Evolutionary conservation across 106 monocot genomes (phyloP), one percentile per base, ranked within the genome.

Genomic region (Platanthera guangdongensis): DNA sequence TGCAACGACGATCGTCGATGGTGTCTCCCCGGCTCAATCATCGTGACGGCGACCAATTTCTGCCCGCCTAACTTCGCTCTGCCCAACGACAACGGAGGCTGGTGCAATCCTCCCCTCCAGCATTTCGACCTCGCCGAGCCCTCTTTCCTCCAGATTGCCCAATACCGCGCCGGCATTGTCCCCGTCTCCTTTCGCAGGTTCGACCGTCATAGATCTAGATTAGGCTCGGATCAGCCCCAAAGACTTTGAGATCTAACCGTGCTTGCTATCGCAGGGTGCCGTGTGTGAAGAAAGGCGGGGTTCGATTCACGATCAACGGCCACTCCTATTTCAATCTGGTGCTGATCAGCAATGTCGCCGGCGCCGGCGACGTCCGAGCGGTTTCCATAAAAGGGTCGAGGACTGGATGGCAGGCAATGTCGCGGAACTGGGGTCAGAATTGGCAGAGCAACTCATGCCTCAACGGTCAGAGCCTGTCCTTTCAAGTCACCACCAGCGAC

Each of bases 301-400:
- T 92, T 5, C 55, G 88, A 77, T 92, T 86, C 81, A 88, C 92
- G 22, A 77, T 92, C 78, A 92, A 88, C 55, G 92, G 92, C 11
- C 88, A 88, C 84, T 84, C 88, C 77, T 88, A 86, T 86, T 92
- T 92, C 88, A 92, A 92, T 84, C 74, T 92, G 59, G 88, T 92
- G 7, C 80, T 92, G 19, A 77, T 92, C 78, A 92, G 74, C 77
- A 92, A 92, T 69, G 92, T 92, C 1, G 92, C 54, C 18, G 92
- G 92, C 47, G 88, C 92, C 45, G 92, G 92, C 14, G 92, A 92
- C 78, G 84, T 88, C 10, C 86, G 77, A 60, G 7, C 86, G 28
- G 92, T 92, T 45, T 74, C 84, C 22, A 84, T 92, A 68, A 92
- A 92, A 79, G 86, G 88, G 15, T 88, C 88, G 48, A 78, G 45